Percentiles rank a stretch among this genome's conserved stretches.
phyloP scores from a whole-genome alignment of 331 rosid species.

The Rosa hybrid region DNA sequence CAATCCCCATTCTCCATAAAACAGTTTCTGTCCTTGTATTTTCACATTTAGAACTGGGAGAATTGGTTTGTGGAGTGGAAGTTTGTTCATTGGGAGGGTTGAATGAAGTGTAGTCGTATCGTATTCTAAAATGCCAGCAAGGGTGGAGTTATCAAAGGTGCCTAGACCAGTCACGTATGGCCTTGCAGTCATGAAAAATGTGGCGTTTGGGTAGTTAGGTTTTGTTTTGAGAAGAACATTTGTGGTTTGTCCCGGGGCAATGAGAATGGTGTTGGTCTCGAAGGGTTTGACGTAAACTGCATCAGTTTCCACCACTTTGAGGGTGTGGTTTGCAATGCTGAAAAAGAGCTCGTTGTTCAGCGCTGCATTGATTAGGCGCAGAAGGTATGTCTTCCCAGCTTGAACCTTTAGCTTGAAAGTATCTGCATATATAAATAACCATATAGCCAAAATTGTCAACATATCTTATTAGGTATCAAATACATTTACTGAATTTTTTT shows the following conservation, averaged over 20 bases:
- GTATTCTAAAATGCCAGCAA: conserved; percentile 28
- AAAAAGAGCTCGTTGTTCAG: conserved; percentile 29
- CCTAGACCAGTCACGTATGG: conserved; percentile 35
- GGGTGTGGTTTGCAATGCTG: conserved; percentile 34
- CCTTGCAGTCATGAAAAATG: conserved; percentile 32
- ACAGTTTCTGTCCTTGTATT: too few species aligned
- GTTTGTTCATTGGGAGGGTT: conserved; percentile 3
- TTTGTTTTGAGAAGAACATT: conserved; percentile 37
- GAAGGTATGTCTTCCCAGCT: conserved; percentile 25
- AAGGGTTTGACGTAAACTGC: conserved; percentile 34
- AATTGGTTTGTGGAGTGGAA: conserved; percentile 20
- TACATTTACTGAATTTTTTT: too few species aligned
- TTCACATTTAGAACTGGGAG: conserved; percentile 21
- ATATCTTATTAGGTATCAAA: too few species aligned
- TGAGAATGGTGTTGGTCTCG: conserved; percentile 16
- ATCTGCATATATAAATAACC: not conserved
- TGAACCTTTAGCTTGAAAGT: conserved; percentile 32
- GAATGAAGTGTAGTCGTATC: not conserved
- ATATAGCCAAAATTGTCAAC: not conserved
- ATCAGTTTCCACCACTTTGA: conserved; percentile 30
- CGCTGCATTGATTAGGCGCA: conserved; percentile 37
- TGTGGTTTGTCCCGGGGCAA: conserved; percentile 34
- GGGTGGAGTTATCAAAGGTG: conserved; percentile 36
- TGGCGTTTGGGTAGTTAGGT: conserved; percentile 27
- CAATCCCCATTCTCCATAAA: too few species aligned